Evolutionary conservation across 73 alveolate species (phyloP).

Genomic region (Chromera velia): DNA sequence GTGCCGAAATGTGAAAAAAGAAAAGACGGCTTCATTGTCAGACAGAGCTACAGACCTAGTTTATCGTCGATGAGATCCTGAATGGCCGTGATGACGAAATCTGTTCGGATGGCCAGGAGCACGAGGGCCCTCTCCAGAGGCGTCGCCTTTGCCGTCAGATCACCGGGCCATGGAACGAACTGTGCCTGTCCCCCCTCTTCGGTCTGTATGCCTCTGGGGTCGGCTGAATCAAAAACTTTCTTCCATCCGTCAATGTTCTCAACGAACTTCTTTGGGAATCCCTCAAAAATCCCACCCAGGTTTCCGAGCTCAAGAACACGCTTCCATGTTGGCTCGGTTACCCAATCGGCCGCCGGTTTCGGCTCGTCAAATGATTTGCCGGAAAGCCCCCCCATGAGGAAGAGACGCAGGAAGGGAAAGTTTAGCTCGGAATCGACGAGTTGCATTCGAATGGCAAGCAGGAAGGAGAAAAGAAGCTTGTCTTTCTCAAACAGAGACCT

Average conservation of each 20-base stretch:
- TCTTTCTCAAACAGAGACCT: conserved; percentile 94
- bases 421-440: conserved; percentile 31
- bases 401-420: conserved; percentile 57
- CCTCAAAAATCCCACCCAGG: conserved; percentile 34
- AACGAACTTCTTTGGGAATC: conserved; percentile 18
- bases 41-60: too few species aligned
- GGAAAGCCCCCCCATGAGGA: conserved; percentile 47
- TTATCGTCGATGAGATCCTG: conserved; percentile 20
- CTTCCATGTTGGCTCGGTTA: conserved; percentile 24
- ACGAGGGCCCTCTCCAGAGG: conserved; percentile 22
- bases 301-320: conserved; percentile 17
- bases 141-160: conserved; percentile 17
- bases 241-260: conserved; percentile 18
- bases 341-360: conserved; percentile 25
- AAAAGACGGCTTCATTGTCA: too few species aligned
- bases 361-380: conserved; percentile 4
- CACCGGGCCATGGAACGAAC: not conserved
- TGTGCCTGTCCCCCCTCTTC: not conserved
- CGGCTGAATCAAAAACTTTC: conserved; percentile 31
- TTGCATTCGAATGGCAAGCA: conserved; percentile 74
- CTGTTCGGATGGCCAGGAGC: conserved; percentile 37
- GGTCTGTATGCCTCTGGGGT: conserved; percentile 12
- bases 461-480: conserved; percentile 85
- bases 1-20: too few species aligned
- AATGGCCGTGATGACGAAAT: conserved; percentile 10